Conservation (phyloP, 306 rosid genomes). For the Pachyrhizus erosus region DNA sequence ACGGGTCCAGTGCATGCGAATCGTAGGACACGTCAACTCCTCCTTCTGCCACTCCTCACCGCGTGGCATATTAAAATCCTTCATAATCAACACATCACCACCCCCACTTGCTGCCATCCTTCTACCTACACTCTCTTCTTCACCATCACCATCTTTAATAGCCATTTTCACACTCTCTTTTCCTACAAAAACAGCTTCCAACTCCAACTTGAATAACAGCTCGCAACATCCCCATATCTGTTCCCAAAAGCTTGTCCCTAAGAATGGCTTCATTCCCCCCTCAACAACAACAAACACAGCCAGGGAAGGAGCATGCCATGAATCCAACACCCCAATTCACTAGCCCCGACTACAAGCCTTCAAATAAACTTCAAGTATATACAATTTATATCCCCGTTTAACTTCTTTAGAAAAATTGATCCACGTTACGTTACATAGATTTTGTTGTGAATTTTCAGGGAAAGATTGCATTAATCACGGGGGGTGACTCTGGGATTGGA, state of each 20-base stretch:
- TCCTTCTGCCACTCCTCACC: constrained; percentile 45
- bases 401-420: too few relatives aligned
- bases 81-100: background rate
- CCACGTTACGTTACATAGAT: too few relatives aligned
- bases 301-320: constrained; percentile 85
- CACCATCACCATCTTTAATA: constrained; percentile 34
- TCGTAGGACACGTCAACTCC: constrained; percentile 33
- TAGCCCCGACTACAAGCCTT: constrained; percentile 67
- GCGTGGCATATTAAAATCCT: constrained; percentile 27
- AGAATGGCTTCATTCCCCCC: constrained; percentile 86
- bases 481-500: constrained; percentile 91
- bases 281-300: constrained; percentile 70
- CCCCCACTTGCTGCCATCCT: constrained; percentile 23
- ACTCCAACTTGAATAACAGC: background rate
- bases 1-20: constrained; percentile 45
- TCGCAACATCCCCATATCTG: too few relatives aligned
- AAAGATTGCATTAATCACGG: constrained; percentile 72
- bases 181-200: background rate
- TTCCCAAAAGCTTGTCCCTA: constrained; percentile 15
- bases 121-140: constrained; percentile 22
- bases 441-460: constrained; percentile 71
- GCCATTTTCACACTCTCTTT: background rate
- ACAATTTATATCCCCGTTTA: too few relatives aligned
- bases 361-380: constrained; percentile 72
- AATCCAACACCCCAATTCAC: constrained; percentile 79